Base-by-base conservation (phyloP, 257 asterid species). In the Penstemon davidsonii region DNA sequence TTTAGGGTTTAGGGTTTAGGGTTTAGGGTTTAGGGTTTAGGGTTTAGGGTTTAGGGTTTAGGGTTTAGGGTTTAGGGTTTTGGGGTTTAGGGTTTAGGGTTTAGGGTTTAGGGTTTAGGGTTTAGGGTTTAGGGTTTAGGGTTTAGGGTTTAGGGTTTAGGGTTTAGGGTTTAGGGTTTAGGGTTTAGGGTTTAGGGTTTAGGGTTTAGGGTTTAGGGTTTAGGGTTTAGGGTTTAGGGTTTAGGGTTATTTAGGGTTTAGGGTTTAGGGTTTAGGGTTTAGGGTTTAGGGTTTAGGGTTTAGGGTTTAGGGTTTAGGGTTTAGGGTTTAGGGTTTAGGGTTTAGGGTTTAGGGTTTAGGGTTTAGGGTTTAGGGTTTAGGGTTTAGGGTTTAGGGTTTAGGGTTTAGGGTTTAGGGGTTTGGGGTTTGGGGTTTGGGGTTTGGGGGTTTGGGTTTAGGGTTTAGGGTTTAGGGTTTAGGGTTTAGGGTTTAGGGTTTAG, bases 391-490 rank as follows among this genome's bases (percentile, higher is more conserved):
- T 61, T 41, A 3, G 36, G 66, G 52, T n/a, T 61, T 61, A 11
- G 36, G 66, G 66, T 33, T 52, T 65, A 25, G 25, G 44, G 59
- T 50, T 65, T 65, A 50, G 60, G 60, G 60, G 18, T 15, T 15
- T 15, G 0, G 18, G 18, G 18, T 15, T 15, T 15, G 0, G 18
- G 18, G 18, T 15, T 65, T 65, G 9, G 42, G 60, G 60, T 36
- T 65, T 65, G 5, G 42, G 70, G 70, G 9, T 68, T 68, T 13
- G 50, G 73, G 73, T 49, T 68, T 68, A 43, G 49, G 72, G 72
- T 44, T 67, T 68, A 43, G 53, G 73, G 73, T 51, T 68, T 68
- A 18, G 41, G 66, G 66, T 49, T 68, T 68, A 43, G 53, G 66
- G 73, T 36, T 57, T 58, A 43, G 41, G 66, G 73, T 39, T 57